Base-by-base conservation (phyloP, 495 filamentous ascomycete genomes). In the Pyronema domesticum region DNA sequence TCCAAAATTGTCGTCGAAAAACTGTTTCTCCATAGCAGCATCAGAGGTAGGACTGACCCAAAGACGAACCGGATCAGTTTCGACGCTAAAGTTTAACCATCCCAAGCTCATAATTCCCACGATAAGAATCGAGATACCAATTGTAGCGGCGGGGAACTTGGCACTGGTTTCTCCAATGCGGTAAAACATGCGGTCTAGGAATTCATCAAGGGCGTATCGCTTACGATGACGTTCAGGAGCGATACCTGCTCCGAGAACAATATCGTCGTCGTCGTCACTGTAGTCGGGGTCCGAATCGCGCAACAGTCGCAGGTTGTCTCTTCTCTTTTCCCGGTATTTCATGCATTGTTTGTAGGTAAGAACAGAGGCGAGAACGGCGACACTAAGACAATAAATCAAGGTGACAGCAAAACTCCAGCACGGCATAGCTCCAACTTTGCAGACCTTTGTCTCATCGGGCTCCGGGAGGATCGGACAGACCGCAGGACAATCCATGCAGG, bases 11-110 rank as follows among this genome's bases (percentile, higher is more conserved):
- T 78, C 68, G 67, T 96, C 91, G 61, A 95, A 98, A 66, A 91
- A 96, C 11, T 74, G 73, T 70, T 98, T 98, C 67, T 96, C 93
- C 67, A 86, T 74, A 0, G 91, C 89, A 13, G 93, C 89, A 42
- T 79, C 79, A 1, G 89, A 95, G 10, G 83, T 82, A 9, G 91
- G 93, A 60, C 87, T 89, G 11, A 98, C 93, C 91, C 91, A 98
- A 44, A 98, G 68, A 34, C 85, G 79, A 9, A 91, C 93, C 0
- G 91, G 91, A 55, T 95, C 82, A 15, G 74, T 84, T 65, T 96
- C 93, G 53, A 98, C 73, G 1, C 80, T 72, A 59, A 96, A 96
- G 42, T 77, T 78, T 35, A 88, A 67, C 86, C 87, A 94, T 11
- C 91, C 91, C 36, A 87, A 58, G 61, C 87, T 94, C 55, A 98